Evolutionary conservation across 768 basidiomycete species (phyloP).

Genomic region (Lepiota venenata): DNA sequence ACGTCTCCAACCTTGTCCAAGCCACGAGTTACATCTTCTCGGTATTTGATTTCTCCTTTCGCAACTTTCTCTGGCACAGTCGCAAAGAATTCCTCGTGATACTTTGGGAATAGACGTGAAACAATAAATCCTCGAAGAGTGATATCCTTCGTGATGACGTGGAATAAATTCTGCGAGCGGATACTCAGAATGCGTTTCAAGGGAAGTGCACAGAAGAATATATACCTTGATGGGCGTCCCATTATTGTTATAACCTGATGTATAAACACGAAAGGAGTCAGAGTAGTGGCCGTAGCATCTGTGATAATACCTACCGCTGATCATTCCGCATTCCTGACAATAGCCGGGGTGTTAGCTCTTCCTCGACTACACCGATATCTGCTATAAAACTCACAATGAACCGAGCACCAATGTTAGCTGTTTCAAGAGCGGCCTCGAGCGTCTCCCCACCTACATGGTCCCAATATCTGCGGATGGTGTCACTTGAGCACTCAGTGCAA

Average conservation of each 20-base stretch:
- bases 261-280: background rate
- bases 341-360: background rate
- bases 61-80: conserved; percentile 31
- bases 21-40: conserved; percentile 42
- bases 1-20: conserved; percentile 37
- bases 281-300: conserved; percentile 13
- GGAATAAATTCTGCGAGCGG: conserved; percentile 29
- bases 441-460: conserved; percentile 61
- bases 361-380: background rate
- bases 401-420: conserved; percentile 39
- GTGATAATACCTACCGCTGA: conserved; percentile 12
- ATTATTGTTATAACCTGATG: conserved; percentile 30
- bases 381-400: conserved; percentile 40
- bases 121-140: conserved; percentile 42
- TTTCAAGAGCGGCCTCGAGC: conserved; percentile 51
- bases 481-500: background rate
- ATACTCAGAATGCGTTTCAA: background rate
- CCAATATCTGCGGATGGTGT: conserved; percentile 36
- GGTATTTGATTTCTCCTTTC: conserved; percentile 42
- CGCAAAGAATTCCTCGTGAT: conserved; percentile 31
- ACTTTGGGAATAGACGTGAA: conserved; percentile 22
- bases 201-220: background rate
- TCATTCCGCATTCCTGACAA: conserved; percentile 40
- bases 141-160: conserved; percentile 37
- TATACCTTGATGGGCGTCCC: conserved; percentile 24